Evolutionary conservation across 2,329 filamentous ascomycete genomes (phyloP).

Genomic region (Colletotrichum cordylinicola): DNA sequence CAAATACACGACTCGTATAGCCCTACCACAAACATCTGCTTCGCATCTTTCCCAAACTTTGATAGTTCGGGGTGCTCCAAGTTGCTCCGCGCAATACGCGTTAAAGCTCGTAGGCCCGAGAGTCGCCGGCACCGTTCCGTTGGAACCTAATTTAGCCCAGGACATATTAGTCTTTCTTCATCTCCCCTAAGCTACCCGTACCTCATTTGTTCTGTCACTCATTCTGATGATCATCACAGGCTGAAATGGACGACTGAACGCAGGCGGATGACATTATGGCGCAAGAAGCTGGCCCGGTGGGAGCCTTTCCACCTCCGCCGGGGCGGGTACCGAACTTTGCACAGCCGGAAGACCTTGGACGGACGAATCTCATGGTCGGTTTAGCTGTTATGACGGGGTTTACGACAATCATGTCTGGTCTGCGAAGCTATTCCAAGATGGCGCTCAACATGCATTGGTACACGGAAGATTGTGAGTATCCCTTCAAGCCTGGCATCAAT

Average conservation of each 20-base stretch:
- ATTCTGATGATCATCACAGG: not conserved
- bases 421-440: not conserved
- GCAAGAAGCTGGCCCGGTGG: not conserved
- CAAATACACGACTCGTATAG: not conserved
- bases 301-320: conserved; percentile 20
- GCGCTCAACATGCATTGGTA: not conserved
- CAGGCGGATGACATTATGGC: not conserved
- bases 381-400: not conserved
- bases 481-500: accelerated
- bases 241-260: not conserved
- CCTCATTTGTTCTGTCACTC: accelerated
- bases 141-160: not conserved
- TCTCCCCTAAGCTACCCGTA: too few relatives aligned
- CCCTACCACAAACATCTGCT: not conserved
- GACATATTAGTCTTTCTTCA: not conserved
- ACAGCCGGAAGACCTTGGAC: conserved; percentile 5
- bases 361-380: not conserved
- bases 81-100: not conserved
- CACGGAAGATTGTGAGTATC: not conserved
- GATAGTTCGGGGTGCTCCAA: not conserved
- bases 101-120: not conserved
- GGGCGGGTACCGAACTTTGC: conserved; percentile 23
- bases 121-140: not conserved
- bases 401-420: not conserved
- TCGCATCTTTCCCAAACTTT: not conserved